phyloP scores from a whole-genome alignment of 371 early-diverging fungal species.

The Mucor irregularis region DNA sequence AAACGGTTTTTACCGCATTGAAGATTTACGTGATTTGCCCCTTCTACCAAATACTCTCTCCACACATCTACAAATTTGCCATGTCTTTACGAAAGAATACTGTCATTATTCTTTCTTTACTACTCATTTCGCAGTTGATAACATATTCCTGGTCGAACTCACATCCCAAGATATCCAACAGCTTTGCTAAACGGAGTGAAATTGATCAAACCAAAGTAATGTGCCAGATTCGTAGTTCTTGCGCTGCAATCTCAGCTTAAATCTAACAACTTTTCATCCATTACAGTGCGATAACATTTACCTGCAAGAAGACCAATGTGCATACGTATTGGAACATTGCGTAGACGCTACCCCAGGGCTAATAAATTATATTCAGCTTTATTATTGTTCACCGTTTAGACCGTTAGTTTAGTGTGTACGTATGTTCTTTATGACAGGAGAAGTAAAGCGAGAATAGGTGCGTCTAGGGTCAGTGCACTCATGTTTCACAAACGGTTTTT shows the following conservation, averaged over 20 bases:
- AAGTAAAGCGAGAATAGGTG: no score
- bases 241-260: neutral
- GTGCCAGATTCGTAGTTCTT: neutral
- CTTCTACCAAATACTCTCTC: no score
- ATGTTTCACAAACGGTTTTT: no score
- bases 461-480: no score
- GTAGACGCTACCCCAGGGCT: constrained; percentile 55
- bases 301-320: constrained; percentile 56
- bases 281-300: constrained; percentile 57
- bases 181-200: neutral
- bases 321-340: constrained; percentile 56
- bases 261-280: neutral
- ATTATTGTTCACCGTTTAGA: constrained; percentile 58
- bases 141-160: constrained; percentile 16
- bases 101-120: constrained; percentile 10
- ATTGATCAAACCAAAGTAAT: no score
- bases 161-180: neutral
- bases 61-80: no score
- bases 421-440: no score
- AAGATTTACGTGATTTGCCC: no score
- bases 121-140: constrained; percentile 13
- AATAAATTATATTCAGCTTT: constrained; percentile 61
- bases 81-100: constrained; percentile 15
- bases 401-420: constrained; percentile 37
- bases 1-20: no score